Conservation (phyloP, 768 basidiomycete genomes). For the Coprinopsis marcescibilis region DNA sequence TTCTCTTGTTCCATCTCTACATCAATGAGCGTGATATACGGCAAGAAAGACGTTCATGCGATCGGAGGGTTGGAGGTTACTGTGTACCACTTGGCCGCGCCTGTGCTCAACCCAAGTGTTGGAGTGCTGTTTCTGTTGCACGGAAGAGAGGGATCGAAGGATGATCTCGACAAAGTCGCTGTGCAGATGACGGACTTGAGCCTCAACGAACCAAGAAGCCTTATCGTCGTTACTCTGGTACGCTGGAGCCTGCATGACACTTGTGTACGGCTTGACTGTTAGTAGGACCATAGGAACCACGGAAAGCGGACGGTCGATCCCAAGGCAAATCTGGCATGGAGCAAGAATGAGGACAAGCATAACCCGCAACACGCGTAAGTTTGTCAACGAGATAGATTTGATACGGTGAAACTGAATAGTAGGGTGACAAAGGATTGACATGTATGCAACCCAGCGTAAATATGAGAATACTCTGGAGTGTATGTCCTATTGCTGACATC, state of each 20-base stretch:
- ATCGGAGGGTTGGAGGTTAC: constrained; percentile 34
- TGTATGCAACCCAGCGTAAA: constrained; percentile 37
- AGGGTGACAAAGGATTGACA: constrained; percentile 31
- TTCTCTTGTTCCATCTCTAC: background rate
- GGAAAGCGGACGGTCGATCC: constrained; percentile 29
- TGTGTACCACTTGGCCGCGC: constrained; percentile 26
- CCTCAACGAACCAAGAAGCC: constrained; percentile 11
- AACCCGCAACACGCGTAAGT: constrained; percentile 40
- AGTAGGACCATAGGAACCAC: constrained; percentile 45
- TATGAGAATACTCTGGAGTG: background rate
- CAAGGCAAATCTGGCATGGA: constrained; percentile 33
- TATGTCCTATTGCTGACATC: background rate
- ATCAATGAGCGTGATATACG: background rate
- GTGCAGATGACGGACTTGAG: constrained; percentile 13
- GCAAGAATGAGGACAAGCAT: constrained; percentile 19
- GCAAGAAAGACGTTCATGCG: constrained; percentile 17
- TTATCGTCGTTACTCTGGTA: constrained; percentile 36
- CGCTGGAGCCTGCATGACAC: constrained; percentile 4
- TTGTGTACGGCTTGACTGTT: background rate
- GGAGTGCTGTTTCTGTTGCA: constrained; percentile 37
- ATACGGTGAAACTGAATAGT: background rate
- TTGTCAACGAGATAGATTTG: background rate
- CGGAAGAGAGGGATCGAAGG: constrained; percentile 30
- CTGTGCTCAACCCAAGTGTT: constrained; percentile 18
- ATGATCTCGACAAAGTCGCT: constrained; percentile 24